A percentile compares a stretch with the other conserved stretches of the same genome.
These are phyloP conservation scores for Metarhizium anisopliae DNA, from an alignment of 2,329 filamentous ascomycete species.

Conservation along the genomic window DNA sequence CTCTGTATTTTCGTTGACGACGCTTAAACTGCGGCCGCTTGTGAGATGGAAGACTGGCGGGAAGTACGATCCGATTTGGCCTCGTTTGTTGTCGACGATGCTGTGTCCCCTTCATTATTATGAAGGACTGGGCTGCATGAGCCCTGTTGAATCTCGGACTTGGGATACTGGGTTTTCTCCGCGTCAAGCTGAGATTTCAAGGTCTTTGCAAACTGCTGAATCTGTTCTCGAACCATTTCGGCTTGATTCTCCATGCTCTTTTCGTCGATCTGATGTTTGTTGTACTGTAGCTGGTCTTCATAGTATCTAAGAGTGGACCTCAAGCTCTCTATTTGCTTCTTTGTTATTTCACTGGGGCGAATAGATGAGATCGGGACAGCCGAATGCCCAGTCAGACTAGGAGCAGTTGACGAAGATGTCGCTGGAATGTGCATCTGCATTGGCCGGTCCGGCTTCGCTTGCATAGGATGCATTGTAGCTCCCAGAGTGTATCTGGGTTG, in stretches of 20 bases:
- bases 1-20: conserved; percentile 6
- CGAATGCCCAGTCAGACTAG: conserved; percentile 10
- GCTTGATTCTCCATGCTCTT: conserved; percentile 36
- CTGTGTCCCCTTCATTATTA: conserved; percentile 6
- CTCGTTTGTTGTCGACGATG: conserved; percentile 10
- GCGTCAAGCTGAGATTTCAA: conserved; percentile 34
- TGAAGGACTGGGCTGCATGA: conserved; percentile 11
- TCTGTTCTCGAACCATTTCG: conserved; percentile 32
- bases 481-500: conserved; percentile 9
- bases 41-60: conserved; percentile 8
- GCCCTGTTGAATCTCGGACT: conserved; percentile 18
- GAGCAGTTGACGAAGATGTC: conserved; percentile 10
- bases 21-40: conserved; percentile 8
- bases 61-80: conserved; percentile 7
- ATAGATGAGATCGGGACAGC: conserved; percentile 48
- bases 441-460: conserved; percentile 10
- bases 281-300: conserved; percentile 51
- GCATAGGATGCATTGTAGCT: conserved; percentile 9
- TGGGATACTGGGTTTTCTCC: conserved; percentile 35
- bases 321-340: conserved; percentile 45
- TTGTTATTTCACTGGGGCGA: conserved; percentile 50
- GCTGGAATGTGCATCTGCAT: conserved; percentile 10
- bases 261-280: conserved; percentile 54
- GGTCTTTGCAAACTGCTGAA: conserved; percentile 40
- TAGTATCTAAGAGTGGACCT: conserved; percentile 44